phyloP scores from a whole-genome alignment of 345 rosid genomes.

The Boechera retrofracta region DNA sequence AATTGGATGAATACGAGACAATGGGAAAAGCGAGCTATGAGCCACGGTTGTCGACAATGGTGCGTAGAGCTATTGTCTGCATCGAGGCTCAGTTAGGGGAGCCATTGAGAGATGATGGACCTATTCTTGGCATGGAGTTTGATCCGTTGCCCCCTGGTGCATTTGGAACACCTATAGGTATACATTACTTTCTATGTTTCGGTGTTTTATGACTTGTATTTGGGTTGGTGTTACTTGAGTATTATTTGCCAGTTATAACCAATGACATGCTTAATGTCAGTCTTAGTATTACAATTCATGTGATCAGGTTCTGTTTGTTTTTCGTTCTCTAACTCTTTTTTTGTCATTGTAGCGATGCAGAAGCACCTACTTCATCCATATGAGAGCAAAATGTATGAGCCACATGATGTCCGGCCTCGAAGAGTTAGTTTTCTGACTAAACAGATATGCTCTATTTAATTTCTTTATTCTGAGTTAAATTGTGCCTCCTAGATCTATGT shows the following conservation, averaged over 20 bases:
- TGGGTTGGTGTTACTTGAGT: too few species aligned
- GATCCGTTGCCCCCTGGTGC: conserved; percentile 98
- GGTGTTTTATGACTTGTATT: not conserved
- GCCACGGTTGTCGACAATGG: conserved; percentile 73
- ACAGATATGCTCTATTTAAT: conserved; percentile 34
- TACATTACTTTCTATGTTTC: conserved; percentile 34
- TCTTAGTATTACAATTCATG: not conserved
- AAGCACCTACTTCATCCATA: conserved; percentile 57
- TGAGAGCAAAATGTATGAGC: conserved; percentile 67
- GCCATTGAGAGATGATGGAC: conserved; percentile 96
- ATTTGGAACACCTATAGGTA: conserved; percentile 88
- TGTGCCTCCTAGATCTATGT: not conserved
- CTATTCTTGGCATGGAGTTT: conserved; percentile 94
- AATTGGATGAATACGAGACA: conserved; percentile 55
- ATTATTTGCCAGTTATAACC: not conserved
- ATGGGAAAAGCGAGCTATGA: conserved; percentile 59
- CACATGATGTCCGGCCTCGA: conserved; percentile 57
- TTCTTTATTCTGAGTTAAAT: conserved; percentile 14
- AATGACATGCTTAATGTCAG: not conserved
- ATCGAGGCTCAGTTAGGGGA: conserved; percentile 98
- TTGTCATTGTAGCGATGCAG: conserved; percentile 55
- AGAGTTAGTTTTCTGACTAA: conserved; percentile 64
- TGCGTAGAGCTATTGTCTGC: conserved; percentile 86
- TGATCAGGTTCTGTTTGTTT: not conserved
- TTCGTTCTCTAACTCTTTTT: conserved; percentile 17